Percentiles rank a stretch among this genome's conserved stretches.
Conservation (phyloP, 2,329 filamentous ascomycete genomes). For the Beauveria varroae region DNA sequence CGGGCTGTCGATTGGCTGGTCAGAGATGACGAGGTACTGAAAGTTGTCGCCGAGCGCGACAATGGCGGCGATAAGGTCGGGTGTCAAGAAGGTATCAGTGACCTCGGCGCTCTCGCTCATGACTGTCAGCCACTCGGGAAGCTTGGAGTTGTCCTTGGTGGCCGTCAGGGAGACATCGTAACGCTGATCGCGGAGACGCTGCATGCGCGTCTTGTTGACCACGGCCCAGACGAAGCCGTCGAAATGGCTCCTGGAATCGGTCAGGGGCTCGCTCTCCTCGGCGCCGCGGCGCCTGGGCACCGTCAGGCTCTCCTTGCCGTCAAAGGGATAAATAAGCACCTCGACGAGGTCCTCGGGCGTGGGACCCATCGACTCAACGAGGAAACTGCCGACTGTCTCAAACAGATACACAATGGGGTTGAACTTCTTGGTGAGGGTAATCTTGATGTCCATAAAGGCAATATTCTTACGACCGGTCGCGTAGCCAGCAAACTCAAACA, state of each 20-base stretch:
- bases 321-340: conserved; percentile 77
- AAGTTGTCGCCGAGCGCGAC: conserved; percentile 68
- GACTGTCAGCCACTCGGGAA: conserved; percentile 82
- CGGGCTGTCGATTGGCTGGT: conserved; percentile 84
- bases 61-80: conserved; percentile 77
- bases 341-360: conserved; percentile 66
- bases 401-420: conserved; percentile 60
- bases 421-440: conserved; percentile 77
- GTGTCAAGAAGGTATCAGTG: conserved; percentile 76
- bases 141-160: conserved; percentile 86
- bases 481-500: conserved; percentile 81
- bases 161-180: conserved; percentile 91
- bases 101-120: conserved; percentile 98
- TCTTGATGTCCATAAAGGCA: conserved; percentile 79
- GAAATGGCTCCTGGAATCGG: conserved; percentile 58
- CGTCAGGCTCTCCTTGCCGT: conserved; percentile 78
- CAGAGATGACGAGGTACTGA: conserved; percentile 81
- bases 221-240: conserved; percentile 93
- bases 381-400: conserved; percentile 64
- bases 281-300: conserved; percentile 59
- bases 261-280: conserved; percentile 36
- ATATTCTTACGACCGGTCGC: conserved; percentile 88
- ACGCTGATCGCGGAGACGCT: conserved; percentile 78
- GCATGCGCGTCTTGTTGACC: conserved; percentile 94
- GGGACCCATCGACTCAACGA: conserved; percentile 67